Base-by-base conservation (phyloP, 345 rosid genomes). In the Sonneratia alba region DNA sequence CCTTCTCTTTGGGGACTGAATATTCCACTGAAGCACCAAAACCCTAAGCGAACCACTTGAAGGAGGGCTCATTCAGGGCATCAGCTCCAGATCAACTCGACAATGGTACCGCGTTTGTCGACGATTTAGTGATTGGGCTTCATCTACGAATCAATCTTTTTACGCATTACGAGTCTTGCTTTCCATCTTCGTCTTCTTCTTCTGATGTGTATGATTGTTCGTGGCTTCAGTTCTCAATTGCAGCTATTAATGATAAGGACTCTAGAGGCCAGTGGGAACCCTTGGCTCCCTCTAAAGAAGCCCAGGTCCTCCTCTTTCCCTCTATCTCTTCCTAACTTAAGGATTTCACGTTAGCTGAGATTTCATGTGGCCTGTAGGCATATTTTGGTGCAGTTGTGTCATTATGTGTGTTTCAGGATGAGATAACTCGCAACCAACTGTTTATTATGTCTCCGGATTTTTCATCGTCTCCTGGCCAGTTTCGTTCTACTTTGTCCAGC, bases 251-350 rank as follows among this genome's bases (percentile, higher is more conserved):
- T 77, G 99, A 95, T 57, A 85, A 96, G 10, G 92, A 90, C 70
- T 83, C 99, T 21, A 82, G 56, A 64, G 78, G 85, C 34, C 92
- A 90, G 70, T 95, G 99, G 99, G 99, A 92, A 81, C 99, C 98
- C 75, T 76, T 95, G 71, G 99, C 99, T 73, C 99, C 99, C 16
- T 89, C 96, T 77, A 92, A 95, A 82, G 98, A 92, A 86, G 97
- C 98, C 69, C 99, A 92, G 97, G 99, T 83, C 57, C 56, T 68
- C 38, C 47, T 45, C 67, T 73, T 61, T 71, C 68, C 42, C 24
- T 66, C 66, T 70, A 9, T 47, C 15, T 47, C 15, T 47, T 2
- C 9, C 11, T 47, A 36, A 73, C n/a, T 38, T 38, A 4, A 37
- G 22, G 34, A 7, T 22, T 61, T 61, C 3, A 22, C 9, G 16